Evolutionary conservation across 192 early-diverging fungal species (phyloP).

Genomic region (Rhizoclosmatium globosum): DNA sequence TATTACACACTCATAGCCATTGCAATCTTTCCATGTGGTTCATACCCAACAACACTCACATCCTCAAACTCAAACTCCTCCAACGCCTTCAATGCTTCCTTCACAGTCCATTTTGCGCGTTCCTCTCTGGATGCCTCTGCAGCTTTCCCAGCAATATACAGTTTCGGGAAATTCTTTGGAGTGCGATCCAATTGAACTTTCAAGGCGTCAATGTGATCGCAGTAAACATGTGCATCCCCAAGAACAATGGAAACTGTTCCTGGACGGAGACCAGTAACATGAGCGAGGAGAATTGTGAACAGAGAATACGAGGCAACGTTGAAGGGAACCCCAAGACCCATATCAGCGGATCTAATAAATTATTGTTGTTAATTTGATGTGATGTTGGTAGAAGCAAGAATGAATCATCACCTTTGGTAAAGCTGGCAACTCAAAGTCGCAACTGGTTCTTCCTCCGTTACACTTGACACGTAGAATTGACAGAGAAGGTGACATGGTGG

Average conservation of each 20-base stretch:
- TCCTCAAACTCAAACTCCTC: conserved; percentile 81
- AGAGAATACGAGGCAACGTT: conserved; percentile 98
- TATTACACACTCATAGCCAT: conserved; percentile 94
- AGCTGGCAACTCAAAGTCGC: conserved; percentile 86
- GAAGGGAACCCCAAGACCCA: conserved; percentile 98
- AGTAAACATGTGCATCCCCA: conserved; percentile 96
- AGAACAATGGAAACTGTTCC: conserved; percentile 91
- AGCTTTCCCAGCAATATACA: conserved; percentile 67
- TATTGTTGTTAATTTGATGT: not conserved
- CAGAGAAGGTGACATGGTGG: conserved; percentile 98
- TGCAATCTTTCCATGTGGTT: conserved; percentile 83
- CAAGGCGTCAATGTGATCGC: conserved; percentile 89
- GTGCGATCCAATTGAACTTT: conserved; percentile 77
- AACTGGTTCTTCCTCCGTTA: conserved; percentile 50
- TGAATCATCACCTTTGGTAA: conserved; percentile 77
- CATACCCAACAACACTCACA: conserved; percentile 83
- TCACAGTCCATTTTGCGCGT: conserved; percentile 36
- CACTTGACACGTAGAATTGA: conserved; percentile 94
- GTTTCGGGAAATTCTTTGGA: conserved; percentile 84
- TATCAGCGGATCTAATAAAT: conserved; percentile 72
- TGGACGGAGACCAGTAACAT: conserved; percentile 82
- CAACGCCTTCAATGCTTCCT: conserved; percentile 51
- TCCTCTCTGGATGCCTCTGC: not conserved
- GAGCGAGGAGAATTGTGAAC: conserved; percentile 88
- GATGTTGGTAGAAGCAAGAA: not conserved